Conservation (phyloP, 176 grass and related monocot species). For the Tillandsia leiboldiana region DNA sequence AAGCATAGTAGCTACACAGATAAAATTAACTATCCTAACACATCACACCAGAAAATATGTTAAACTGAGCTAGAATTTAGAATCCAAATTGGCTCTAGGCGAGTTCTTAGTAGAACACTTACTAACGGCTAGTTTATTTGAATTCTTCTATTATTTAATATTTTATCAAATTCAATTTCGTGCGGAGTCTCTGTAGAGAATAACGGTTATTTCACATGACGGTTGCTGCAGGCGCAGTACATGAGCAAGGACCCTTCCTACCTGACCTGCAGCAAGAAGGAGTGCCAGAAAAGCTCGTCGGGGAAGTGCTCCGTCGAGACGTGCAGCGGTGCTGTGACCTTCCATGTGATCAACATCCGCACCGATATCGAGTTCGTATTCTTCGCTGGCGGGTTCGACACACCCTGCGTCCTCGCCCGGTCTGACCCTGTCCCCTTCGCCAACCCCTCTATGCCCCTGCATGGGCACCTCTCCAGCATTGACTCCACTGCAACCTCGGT, state of each 20-base stretch:
- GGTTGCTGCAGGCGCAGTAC: conserved; percentile 37
- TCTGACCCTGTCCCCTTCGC: conserved; percentile 44
- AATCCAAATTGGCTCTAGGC: too few species aligned
- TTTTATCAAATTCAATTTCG: neutral
- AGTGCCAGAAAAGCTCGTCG: conserved; percentile 24
- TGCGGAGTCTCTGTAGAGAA: neutral
- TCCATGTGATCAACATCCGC: conserved; percentile 80
- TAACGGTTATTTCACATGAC: neutral
- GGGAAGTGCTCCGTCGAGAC: conserved; percentile 30
- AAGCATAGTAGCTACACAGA: too few species aligned
- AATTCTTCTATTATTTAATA: neutral
- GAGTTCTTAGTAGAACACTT: too few species aligned
- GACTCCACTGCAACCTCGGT: conserved; percentile 70
- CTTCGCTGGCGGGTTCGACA: conserved; percentile 59
- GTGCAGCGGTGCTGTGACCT: conserved; percentile 49
- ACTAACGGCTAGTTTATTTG: too few species aligned
- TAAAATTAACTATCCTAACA: too few species aligned
- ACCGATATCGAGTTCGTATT: conserved; percentile 78
- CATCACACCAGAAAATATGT: too few species aligned
- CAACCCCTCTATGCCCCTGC: conserved; percentile 54
- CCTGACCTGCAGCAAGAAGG: conserved; percentile 39
- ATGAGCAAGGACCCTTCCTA: conserved; percentile 43
- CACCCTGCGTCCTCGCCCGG: conserved; percentile 56
- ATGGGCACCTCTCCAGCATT: conserved; percentile 57
- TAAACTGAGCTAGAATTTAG: too few species aligned